These are phyloP conservation scores for Decorospora gaudefroyi DNA, from an alignment of 2,329 filamentous ascomycete species.

Conservation along the genomic window DNA sequence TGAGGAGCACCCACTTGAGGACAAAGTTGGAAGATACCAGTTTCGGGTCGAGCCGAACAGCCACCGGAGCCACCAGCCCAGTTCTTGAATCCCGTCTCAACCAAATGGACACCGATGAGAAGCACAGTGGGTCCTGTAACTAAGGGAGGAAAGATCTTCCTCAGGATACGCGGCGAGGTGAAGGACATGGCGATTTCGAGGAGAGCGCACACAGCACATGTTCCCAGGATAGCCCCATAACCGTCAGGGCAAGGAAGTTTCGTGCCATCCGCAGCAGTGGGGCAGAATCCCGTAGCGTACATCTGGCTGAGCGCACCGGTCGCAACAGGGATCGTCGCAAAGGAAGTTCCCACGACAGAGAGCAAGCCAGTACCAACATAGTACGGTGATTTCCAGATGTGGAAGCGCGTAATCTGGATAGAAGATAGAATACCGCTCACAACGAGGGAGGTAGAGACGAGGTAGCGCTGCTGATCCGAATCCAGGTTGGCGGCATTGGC, in stretches of 20 bases:
- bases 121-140: slow-evolving; percentile 70
- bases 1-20: slow-evolving; percentile 66
- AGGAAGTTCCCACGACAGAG: slow-evolving; percentile 78
- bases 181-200: slow-evolving; percentile 77
- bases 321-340: slow-evolving; percentile 75
- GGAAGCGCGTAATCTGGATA: slow-evolving; percentile 76
- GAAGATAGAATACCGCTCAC: slow-evolving; percentile 75
- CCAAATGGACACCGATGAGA: slow-evolving; percentile 73
- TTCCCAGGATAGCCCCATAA: slow-evolving; percentile 76
- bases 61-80: slow-evolving; percentile 77
- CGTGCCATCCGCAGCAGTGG: slow-evolving; percentile 63
- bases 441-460: slow-evolving; percentile 77
- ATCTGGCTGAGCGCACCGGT: slow-evolving; percentile 74
- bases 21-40: slow-evolving; percentile 66
- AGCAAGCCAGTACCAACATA: slow-evolving; percentile 70
- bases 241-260: slow-evolving; percentile 73
- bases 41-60: slow-evolving; percentile 52
- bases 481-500: slow-evolving; percentile 67
- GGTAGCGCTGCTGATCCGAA: slow-evolving; percentile 68
- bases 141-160: slow-evolving; percentile 77
- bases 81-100: slow-evolving; percentile 71
- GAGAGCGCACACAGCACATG: slow-evolving; percentile 54
- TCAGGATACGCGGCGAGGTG: slow-evolving; percentile 68
- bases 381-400: slow-evolving; percentile 72
- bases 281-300: slow-evolving; percentile 74